Base-by-base conservation (phyloP, 805 yeast genomes). In the Barnettozyma pratensis region DNA sequence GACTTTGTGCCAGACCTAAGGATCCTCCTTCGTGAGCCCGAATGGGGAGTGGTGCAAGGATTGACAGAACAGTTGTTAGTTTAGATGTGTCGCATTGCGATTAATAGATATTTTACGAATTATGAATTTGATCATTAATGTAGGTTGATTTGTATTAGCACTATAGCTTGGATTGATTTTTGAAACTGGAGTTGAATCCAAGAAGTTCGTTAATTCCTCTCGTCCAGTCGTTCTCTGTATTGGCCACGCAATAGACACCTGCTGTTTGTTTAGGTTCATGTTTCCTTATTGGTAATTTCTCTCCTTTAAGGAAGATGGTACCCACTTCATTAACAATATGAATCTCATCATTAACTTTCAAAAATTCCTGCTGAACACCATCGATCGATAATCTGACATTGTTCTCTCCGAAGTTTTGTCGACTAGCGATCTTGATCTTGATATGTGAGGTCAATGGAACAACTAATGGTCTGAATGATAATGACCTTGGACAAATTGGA, bases 401-500 rank as follows among this genome's bases (percentile, higher is more conserved):
- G 44, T 67, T 66, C 29, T 66, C 69, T 44, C 61, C 71, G 61
- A 47, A 72, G 69, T 53, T 61, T 63, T 75, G 53, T 43, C 53
- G 75, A n/a, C 77, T 70, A 3, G 79, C 73, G 14, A 86, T 73
- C 57, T 76, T 75, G 37, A 87, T 74, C 67, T 75, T 77, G 34
- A 92, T 81, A 57, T 84, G 88, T 4, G 95, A 82, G 3, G 85
- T 75, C 28, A 84, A 74, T 0, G 98, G 97, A 47, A 91, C 71
- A 6, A 91, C 75, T 42, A 91, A 68, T 4, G 97, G 98, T 60
- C 98, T 71, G 64, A 91, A 91, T n/a, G 94, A 85, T 30, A 91
- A 71, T 11, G 96, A 86, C 49, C 96, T 69, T 7, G 98, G 97
- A 61, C 97, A 90, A 44, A 91, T 87, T 9, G 97, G 97, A 0